Evolutionary conservation across 441 rosid genomes (phyloP), one percentile per base, ranked within the genome.

Genomic region (Adansonia grandidieri): DNA sequence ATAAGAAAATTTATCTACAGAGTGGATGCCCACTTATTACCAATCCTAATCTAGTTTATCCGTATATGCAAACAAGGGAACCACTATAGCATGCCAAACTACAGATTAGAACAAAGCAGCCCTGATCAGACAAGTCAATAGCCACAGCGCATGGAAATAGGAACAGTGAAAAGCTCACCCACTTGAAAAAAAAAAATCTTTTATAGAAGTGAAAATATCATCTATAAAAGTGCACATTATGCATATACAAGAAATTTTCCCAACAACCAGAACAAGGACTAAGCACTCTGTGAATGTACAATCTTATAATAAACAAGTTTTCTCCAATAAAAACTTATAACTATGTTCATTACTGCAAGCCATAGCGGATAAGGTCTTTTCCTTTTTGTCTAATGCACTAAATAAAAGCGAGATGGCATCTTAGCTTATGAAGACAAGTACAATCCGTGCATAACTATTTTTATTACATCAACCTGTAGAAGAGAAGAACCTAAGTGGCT

Each of bases 41-140:
- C 17, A 48, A 58, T 58, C 20, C 63, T 48, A 65, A 15, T 65
- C 56, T 69, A 28, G 62, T 53, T 69, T 71, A 53, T 44, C 71
- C 45, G 2, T 53, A 24, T 28, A 51, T 28, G 61, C 24, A 71
- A 71, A 71, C 61, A 71, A 22, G 58, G 3, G 17, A 22, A 68
- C 32, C 47, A 20, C 24, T 1, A 6, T 20, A 68, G 11, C 37
- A 6, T 13, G 42, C 53, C 13, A 70, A 50, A 50, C 57, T 6
- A 70, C 58, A 70, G 7, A 14, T 24, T 50, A 50, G 40, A 70
- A 7, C 19, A 48, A 50, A 69, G 53, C 50, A 70, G 44, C 73
- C 73, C 63, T 70, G 20, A 48, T 10, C 50, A 7, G 14, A 65
- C 10, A 22, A 70, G 73, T 51, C 73, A 70, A 24, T 22, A 56